Percentiles rank a stretch among this genome's conserved stretches.
Conservation (phyloP, 2,329 filamentous ascomycete species). For the Cordyceps farinosa region DNA sequence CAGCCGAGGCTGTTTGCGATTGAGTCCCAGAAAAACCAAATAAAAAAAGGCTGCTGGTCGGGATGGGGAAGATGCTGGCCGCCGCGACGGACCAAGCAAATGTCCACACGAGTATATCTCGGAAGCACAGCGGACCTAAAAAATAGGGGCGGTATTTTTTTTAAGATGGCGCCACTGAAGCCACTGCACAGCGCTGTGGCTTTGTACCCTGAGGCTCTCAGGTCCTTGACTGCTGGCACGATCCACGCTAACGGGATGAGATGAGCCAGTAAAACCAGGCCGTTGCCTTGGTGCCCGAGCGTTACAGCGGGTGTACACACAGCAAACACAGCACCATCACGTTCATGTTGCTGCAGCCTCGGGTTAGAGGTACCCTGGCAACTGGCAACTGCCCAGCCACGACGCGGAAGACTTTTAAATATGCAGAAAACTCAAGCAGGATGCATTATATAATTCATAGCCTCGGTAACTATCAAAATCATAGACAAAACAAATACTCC, state of each 20-base stretch:
- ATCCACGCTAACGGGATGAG: not conserved
- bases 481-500: conserved; percentile 4
- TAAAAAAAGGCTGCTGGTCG: not conserved
- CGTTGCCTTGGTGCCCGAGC: no score
- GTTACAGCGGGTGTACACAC: no score
- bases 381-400: no score
- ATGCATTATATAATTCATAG: not conserved
- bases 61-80: not conserved
- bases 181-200: not conserved
- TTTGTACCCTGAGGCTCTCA: not conserved
- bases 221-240: not conserved
- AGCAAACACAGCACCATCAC: no score
- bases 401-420: no score
- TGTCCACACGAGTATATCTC: not conserved
- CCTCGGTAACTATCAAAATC: not conserved
- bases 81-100: not conserved
- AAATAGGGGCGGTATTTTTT: conserved; percentile 9
- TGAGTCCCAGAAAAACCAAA: not conserved
- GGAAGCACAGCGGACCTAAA: not conserved
- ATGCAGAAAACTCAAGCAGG: not conserved
- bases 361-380: no score
- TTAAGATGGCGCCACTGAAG: not conserved
- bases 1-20: not conserved
- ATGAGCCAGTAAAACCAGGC: no score
- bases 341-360: no score